Base-by-base conservation (phyloP, 176 grass and related monocot genomes). In the barley (Hordeum vulgare) region DNA sequence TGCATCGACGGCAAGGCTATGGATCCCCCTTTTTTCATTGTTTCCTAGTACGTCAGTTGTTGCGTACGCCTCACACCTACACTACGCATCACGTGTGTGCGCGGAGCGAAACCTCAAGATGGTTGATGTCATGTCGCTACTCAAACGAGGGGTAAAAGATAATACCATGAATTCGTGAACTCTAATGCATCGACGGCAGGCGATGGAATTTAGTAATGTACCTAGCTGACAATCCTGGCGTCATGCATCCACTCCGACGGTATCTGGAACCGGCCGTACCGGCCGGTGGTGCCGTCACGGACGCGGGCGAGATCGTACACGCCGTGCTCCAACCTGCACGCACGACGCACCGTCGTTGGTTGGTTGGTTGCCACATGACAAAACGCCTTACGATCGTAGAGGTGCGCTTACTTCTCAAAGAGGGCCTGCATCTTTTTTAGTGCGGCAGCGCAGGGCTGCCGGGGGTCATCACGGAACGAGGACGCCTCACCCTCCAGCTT, bases 361-460 rank as follows among this genome's bases (percentile, higher is more conserved):
- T 28, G 65, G 47, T 56, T 21, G 3, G 21, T 61, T 14, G 42
- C 63, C 71, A 36, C 31, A 26, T 17, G 24, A 54, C 3, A 17
- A 26, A 21, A 26, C 7, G 18, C 51, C 18, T 15, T 10, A 42
- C 41, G 9, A 41, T 41, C 71, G 17, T 7, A 0, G 4, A 11
- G 5, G 3, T 9, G 10, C 39, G 6, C 8, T 15, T 2, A 99
- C 97, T 96, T 99, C 85, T 99, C 97, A 24, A 96, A 86, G 9
- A 96, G 78, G 31, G 93, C 75, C 83, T 99, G 93, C 97, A 96
- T 94, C 84, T 99, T 99, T 86, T 94, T 99, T 68, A 96, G 93
- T 13, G 93, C 83, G 1, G 86, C 75, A 28, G 87, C 78, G 81
- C 97, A 92, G 3, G 91, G 91, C 83, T 92, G 97, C 3, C 93